These are phyloP conservation scores for Talaromyces liani DNA, from an alignment of 495 filamentous ascomycete species.

Conservation along the genomic window DNA sequence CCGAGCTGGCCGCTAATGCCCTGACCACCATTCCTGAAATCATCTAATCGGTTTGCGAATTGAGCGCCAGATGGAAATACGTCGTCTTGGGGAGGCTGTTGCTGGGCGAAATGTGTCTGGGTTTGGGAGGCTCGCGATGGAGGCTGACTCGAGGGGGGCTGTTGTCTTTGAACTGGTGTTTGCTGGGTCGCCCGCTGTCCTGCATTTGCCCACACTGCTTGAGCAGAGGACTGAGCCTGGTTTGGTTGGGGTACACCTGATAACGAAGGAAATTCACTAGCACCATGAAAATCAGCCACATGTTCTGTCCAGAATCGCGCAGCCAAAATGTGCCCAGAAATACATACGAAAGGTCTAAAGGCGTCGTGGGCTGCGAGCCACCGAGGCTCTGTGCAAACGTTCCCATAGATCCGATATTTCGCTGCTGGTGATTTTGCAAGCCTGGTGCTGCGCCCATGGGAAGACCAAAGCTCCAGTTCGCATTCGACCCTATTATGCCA, in stretches of 20 bases:
- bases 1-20: conserved; percentile 50
- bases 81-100: conserved; percentile 52
- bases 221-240: conserved; percentile 47
- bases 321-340: background rate
- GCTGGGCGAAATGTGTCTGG: conserved; percentile 47
- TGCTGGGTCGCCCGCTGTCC: conserved; percentile 50
- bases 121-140: conserved; percentile 43
- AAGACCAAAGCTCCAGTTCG: conserved; percentile 70
- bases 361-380: conserved; percentile 65
- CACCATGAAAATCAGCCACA: conserved; percentile 9
- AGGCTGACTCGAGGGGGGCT: conserved; percentile 43
- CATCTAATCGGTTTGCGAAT: conserved; percentile 48
- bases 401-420: conserved; percentile 51
- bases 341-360: conserved; percentile 78
- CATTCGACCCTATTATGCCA: conserved; percentile 48
- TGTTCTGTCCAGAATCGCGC: background rate
- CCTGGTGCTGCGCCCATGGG: conserved; percentile 62
- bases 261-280: conserved; percentile 77
- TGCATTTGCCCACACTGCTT: conserved; percentile 62
- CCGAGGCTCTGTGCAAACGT: conserved; percentile 81
- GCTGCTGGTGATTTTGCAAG: conserved; percentile 51
- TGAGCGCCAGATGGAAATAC: conserved; percentile 44
- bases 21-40: conserved; percentile 53
- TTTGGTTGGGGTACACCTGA: conserved; percentile 64
- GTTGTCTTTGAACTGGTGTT: conserved; percentile 59